Evolutionary conservation across 1,284 basidiomycete genomes (phyloP).

Genomic region (Tilletia caries): DNA sequence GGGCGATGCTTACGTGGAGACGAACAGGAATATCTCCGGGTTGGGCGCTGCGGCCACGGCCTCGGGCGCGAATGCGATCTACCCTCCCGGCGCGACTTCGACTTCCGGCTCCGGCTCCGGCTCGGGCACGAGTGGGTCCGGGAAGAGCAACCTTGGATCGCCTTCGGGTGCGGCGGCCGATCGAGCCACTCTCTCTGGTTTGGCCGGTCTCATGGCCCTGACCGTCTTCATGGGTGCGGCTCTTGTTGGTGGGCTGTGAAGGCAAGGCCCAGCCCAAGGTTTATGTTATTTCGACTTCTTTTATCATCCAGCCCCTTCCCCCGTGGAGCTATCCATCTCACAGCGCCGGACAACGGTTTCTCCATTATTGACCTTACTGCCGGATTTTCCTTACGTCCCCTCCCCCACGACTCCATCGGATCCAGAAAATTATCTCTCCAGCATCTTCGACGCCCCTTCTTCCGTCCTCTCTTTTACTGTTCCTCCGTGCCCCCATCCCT

Average conservation of each 20-base stretch:
- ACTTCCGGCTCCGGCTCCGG: background rate
- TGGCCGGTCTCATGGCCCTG: background rate
- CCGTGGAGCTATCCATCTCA: no score
- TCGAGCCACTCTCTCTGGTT: background rate
- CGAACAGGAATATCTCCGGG: conserved; percentile 30
- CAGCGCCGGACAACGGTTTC: no score
- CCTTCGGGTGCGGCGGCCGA: background rate
- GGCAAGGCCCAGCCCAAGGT: background rate
- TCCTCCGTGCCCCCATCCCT: no score
- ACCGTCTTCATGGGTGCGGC: background rate
- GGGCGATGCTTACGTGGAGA: conserved; percentile 44
- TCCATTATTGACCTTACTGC: no score
- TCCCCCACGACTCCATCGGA: no score
- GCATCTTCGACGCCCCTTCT: no score
- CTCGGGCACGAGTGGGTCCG: background rate
- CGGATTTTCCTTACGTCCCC: no score
- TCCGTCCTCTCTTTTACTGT: no score
- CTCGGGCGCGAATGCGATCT: background rate
- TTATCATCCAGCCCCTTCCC: no score
- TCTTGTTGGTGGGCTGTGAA: background rate
- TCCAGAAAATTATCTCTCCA: no score
- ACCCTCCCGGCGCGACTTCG: background rate
- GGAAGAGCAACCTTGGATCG: no score
- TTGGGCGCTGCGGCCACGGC: background rate
- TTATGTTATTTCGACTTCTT: background rate